phyloP scores from a whole-genome alignment of 2,329 filamentous ascomycete genomes.

The Teratosphaeria nubilosa region DNA sequence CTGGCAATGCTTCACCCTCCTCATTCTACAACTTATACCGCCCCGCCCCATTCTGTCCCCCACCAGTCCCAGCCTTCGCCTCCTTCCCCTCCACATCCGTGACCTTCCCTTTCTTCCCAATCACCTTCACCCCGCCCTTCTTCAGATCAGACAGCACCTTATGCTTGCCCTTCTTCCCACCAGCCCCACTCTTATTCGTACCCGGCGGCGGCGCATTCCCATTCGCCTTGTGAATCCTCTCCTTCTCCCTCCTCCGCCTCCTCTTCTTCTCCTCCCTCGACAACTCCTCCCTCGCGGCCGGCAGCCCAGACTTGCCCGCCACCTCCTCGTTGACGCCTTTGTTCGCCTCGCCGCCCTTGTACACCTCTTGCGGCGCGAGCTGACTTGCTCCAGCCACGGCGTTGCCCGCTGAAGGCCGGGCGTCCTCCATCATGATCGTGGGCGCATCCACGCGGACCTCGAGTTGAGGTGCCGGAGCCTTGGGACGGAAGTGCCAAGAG shows the following conservation, averaged over 20 bases:
- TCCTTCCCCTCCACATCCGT: constrained; percentile 76
- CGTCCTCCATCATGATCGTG: constrained; percentile 91
- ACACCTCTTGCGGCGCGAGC: constrained; percentile 90
- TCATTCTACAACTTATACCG: constrained; percentile 21
- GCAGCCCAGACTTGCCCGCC: constrained; percentile 62
- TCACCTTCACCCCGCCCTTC: constrained; percentile 82
- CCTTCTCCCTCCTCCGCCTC: constrained; percentile 62
- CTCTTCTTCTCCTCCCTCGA: constrained; percentile 71
- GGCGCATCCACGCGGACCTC: constrained; percentile 84
- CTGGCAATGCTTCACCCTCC: too few relatives aligned
- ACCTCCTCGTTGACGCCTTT: constrained; percentile 56
- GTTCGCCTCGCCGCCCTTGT: constrained; percentile 58
- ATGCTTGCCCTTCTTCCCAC: constrained; percentile 47
- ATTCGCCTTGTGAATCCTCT: constrained; percentile 64
- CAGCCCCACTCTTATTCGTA: constrained; percentile 24
- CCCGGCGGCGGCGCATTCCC: constrained; percentile 27
- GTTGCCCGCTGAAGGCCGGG: constrained; percentile 71
- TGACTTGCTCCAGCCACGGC: constrained; percentile 59
- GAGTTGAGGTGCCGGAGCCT: constrained; percentile 67
- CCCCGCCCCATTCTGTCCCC: constrained; percentile 18
- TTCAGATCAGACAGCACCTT: constrained; percentile 58
- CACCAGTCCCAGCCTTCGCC: constrained; percentile 30
- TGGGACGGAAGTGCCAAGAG: constrained; percentile 93
- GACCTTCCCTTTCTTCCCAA: constrained; percentile 80
- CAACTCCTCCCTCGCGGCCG: constrained; percentile 77